Evolutionary conservation across 208 protist genomes (phyloP), one percentile per base, ranked within the genome.

Genomic region (Leishmania arabica): DNA sequence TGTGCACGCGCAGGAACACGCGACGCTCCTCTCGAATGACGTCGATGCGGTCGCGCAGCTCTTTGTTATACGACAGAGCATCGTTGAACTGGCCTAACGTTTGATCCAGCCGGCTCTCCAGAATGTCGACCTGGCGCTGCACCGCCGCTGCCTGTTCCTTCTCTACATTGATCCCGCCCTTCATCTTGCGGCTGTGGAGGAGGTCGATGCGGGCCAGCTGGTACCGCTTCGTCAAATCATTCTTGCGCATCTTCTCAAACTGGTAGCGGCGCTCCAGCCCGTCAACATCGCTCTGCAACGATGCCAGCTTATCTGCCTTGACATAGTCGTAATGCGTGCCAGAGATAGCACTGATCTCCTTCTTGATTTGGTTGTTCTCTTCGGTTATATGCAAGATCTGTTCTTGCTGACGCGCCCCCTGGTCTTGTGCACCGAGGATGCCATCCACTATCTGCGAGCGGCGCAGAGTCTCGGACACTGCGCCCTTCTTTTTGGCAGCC

Each of bases 1-100:
- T 98, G 89, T 99, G 97, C 68, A 99, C 95, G n/a, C 92, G 95
- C 87, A 99, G 98, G 85, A 99, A 99, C 15, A 99, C 97, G 49
- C 97, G 90, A 19, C 98, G 93, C 87, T 99, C 98, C 62, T 97
- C 94, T 31, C 98, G 89, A 40, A 99, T 97, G 84, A 98, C 97
- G 88, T 99, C 97, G 80, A 99, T 99, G 75, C 97, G 84, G 77
- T 99, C 98, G 58, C 98, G 95, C 31, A 99, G 87, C 81, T 97
- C 89, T 85, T 97, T 98, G 89, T 99, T 99, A 85, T 96, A 90
- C 42, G 97, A 93, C 27, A 99, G 90, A 21, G 95, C 92, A 77
- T 99, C 95, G 90, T 99, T 99, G 86, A 99, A 99, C 89, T 98
- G 99, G 40, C 98, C 91, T 56, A 99, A 91, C 9, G 95, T 95